Evolutionary conservation across 169 alveolate species (phyloP).

Genomic region (Cryptosporidium ryanae): DNA sequence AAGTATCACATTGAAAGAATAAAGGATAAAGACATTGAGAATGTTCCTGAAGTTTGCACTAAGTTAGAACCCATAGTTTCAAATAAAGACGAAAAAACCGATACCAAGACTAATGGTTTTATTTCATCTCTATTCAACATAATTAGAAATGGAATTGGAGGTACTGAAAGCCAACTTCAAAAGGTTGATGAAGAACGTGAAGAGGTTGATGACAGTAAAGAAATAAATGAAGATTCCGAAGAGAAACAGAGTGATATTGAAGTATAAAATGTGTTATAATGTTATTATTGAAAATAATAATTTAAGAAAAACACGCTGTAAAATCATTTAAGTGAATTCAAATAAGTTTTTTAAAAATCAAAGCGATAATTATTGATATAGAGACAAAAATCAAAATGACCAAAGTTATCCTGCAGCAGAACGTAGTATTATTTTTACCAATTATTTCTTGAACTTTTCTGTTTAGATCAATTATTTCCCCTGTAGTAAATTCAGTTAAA

Average conservation of each 20-base stretch:
- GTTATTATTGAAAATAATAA: background rate
- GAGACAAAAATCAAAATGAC: background rate
- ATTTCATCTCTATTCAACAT: constrained; percentile 30
- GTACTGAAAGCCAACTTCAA: background rate
- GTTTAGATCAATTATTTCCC: background rate
- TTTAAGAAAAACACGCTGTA: background rate
- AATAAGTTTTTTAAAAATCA: constrained; percentile 32
- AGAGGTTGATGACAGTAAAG: constrained; percentile 7
- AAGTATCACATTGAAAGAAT: constrained; percentile 65
- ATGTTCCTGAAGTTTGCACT: background rate
- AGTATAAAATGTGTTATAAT: background rate
- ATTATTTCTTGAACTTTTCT: constrained; percentile 47
- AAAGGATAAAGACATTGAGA: constrained; percentile 48
- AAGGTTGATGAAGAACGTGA: constrained; percentile 21
- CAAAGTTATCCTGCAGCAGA: constrained; percentile 58
- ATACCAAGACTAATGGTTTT: background rate
- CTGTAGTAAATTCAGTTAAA: constrained; percentile 22
- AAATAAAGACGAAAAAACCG: background rate
- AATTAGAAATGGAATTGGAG: constrained; percentile 45
- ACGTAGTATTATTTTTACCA: constrained; percentile 54
- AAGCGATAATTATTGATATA: constrained; percentile 32
- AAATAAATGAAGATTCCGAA: background rate
- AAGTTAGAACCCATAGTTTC: constrained; percentile 5
- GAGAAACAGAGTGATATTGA: background rate
- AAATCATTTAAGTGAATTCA: background rate